These are phyloP conservation scores for Phyllosticta paracitricarpa DNA, from an alignment of 2,329 filamentous ascomycete species.

Conservation along the genomic window DNA sequence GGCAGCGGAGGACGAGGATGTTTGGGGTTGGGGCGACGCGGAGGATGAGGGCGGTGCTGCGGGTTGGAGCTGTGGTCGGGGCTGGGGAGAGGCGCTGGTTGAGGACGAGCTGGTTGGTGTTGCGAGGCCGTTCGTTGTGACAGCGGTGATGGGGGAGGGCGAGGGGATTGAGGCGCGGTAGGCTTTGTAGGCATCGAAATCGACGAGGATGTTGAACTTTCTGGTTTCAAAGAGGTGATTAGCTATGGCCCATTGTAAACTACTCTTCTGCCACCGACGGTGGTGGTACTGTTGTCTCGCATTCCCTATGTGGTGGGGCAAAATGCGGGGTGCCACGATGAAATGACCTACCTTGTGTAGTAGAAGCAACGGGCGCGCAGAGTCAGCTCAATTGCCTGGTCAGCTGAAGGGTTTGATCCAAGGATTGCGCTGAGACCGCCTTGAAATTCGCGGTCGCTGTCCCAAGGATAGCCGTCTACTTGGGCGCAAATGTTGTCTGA, in stretches of 20 bases:
- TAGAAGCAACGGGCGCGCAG: conserved; percentile 62
- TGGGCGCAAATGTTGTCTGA: conserved; percentile 37
- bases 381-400: conserved; percentile 48
- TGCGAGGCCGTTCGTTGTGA: conserved; percentile 2
- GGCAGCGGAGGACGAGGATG: conserved; percentile 6
- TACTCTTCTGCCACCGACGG: neutral
- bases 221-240: conserved; percentile 21
- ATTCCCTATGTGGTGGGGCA: conserved; percentile 1
- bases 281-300: neutral
- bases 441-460: conserved; percentile 58
- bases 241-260: neutral
- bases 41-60: conserved; percentile 10
- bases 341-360: conserved; percentile 38
- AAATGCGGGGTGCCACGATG: neutral
- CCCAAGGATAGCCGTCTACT: conserved; percentile 59
- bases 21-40: conserved; percentile 13
- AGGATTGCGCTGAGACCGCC: conserved; percentile 57
- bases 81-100: neutral
- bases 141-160: neutral
- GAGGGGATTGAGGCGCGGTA: conserved; percentile 39
- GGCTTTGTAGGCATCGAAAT: conserved; percentile 57
- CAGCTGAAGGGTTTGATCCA: conserved; percentile 39
- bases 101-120: neutral
- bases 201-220: conserved; percentile 42
- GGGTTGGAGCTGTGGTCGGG: neutral